These are phyloP conservation scores for Moniliophthora roreri DNA, from an alignment of 1,284 basidiomycete genomes.

Conservation along the genomic window DNA sequence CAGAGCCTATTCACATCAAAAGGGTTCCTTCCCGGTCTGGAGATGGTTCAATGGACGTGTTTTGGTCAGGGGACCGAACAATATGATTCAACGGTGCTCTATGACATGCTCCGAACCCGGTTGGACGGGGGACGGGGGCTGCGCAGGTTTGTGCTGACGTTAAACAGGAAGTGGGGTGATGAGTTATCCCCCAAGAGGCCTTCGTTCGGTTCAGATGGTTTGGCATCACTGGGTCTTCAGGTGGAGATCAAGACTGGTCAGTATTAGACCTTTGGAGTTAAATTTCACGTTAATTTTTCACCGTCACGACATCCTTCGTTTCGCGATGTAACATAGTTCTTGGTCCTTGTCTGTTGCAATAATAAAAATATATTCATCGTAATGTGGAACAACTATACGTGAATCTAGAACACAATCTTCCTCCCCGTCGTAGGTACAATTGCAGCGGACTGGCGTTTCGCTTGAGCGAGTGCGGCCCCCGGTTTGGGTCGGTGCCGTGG, in stretches of 20 bases:
- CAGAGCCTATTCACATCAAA: neutral
- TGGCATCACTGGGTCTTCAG: no score
- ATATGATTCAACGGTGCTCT: neutral
- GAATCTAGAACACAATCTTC: conserved; percentile 76
- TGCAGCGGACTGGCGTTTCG: conserved; percentile 82
- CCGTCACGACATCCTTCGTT: no score
- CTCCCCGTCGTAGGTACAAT: conserved; percentile 82
- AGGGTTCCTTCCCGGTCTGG: neutral
- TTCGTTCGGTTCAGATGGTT: no score
- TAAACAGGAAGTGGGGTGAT: conserved; percentile 1
- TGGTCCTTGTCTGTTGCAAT: no score
- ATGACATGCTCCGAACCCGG: neutral
- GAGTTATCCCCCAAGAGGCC: no score
- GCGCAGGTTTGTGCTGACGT: neutral
- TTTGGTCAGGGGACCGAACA: neutral
- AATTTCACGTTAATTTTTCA: no score
- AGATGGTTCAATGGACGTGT: neutral
- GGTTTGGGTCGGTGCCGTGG: conserved; percentile 62
- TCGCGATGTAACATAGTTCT: no score
- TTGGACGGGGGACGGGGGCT: neutral
- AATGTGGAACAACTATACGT: no score
- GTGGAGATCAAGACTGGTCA: no score
- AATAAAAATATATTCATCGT: no score
- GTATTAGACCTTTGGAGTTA: no score
- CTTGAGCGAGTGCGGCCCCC: conserved; percentile 88